These are phyloP conservation scores for Rhizoctonia solani DNA, from an alignment of 1,284 basidiomycete genomes.

Conservation along the genomic window DNA sequence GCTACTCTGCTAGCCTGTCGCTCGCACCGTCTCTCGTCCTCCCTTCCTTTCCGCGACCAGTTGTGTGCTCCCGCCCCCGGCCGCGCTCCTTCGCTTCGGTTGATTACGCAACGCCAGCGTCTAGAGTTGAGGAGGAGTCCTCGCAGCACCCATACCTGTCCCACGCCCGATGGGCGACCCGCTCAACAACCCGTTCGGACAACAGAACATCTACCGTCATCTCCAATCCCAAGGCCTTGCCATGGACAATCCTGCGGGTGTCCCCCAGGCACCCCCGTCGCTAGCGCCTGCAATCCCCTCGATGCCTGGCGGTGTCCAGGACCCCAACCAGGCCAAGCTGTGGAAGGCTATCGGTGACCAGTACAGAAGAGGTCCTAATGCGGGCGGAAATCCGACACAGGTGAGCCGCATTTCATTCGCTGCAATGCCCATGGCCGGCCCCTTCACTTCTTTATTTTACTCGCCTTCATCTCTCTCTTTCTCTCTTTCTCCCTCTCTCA, in stretches of 20 bases:
- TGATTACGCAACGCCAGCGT: too few species aligned
- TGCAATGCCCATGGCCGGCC: background rate
- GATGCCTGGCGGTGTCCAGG: conserved; percentile 29
- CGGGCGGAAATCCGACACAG: conserved; percentile 3
- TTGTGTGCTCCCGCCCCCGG: background rate
- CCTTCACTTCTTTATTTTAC: background rate
- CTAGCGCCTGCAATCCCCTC: conserved; percentile 12
- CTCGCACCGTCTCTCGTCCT: conserved; percentile 6
- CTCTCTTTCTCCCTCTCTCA: too few species aligned
- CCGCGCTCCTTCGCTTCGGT: background rate
- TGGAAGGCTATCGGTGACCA: conserved; percentile 32
- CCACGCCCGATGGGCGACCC: conserved; percentile 32
- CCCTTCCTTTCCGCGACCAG: background rate
- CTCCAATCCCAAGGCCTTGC: too few species aligned
- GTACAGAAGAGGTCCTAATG: conserved; percentile 1
- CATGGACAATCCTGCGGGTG: conserved; percentile 22
- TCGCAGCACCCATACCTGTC: too few species aligned
- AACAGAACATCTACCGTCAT: conserved; percentile 23
- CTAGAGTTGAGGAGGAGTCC: too few species aligned
- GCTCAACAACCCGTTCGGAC: conserved; percentile 19
- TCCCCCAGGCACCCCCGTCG: background rate
- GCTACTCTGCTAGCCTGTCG: conserved; percentile 13
- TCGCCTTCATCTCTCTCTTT: too few species aligned
- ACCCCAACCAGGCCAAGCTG: conserved; percentile 24
- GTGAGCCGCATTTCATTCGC: background rate